Base-by-base conservation (phyloP, 805 yeast species). In the Candida methanosorbosa region DNA sequence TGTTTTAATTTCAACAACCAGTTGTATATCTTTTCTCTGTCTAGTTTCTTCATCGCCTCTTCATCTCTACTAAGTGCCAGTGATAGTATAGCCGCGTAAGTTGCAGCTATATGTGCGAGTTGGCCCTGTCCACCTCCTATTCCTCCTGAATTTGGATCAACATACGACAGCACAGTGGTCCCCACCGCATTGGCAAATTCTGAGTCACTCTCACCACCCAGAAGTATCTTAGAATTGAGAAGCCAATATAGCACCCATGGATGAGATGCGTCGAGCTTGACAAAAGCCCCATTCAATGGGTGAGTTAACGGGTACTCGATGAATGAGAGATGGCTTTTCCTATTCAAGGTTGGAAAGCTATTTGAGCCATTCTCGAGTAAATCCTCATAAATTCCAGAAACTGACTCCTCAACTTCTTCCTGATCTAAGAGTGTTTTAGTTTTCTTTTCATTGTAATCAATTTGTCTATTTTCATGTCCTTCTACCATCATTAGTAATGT, bases 211-310 rank as follows among this genome's bases (percentile, higher is more conserved):
- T 53, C 59, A n/a, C 40, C 56, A 2, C 68, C 68, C 20, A 80
- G 41, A 1, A 75, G 36, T 3, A 52, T 44, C 29, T 67, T 45
- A 0, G 78, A 65, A 50, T 85, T 86, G 30, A 72, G 51, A 6
- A 80, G 58, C 98, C 98, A 92, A 52, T 82, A 90, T 1, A 83
- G 38, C 49, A 90, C 60, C 97, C 97, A 92, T 0, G 95, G 78
- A 40, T 81, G 87, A n/a, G 92, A 82, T 0, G 97, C 92, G 56
- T 90, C 97, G 31, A 85, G 63, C 0, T 69, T 68, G 3, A 56
- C 50, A 52, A 70, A 80, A 8, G 54, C 60, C 2, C 58, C 42
- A 0, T 87, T 82, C 19, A 82, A 62, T 14, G 67, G 59, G 9
- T 56, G 50, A 9, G 51, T 44, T 18, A 75, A 56, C 15, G 63